Conservation (phyloP, 2,329 filamentous ascomycete species). For the Colletotrichum navitas region DNA sequence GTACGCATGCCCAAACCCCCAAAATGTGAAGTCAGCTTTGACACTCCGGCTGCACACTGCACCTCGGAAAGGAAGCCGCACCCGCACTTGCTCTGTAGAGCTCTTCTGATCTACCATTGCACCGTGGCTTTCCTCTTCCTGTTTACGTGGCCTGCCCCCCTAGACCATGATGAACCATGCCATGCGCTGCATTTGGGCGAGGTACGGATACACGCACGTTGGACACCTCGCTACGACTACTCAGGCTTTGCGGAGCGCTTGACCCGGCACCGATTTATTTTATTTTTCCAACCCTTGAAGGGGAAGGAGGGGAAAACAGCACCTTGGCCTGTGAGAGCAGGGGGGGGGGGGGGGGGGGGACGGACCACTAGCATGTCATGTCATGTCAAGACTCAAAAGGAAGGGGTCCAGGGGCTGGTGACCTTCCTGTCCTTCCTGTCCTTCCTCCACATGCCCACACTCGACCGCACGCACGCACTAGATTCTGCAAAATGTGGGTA, state of each 20-base stretch:
- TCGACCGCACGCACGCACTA: conserved; percentile 14
- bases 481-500: conserved; percentile 31
- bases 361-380: conserved; percentile 2
- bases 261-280: conserved; percentile 39
- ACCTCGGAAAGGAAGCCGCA: conserved; percentile 37
- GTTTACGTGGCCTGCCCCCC: background rate
- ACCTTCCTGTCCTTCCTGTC: conserved; percentile 29
- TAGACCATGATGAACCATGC: background rate
- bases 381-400: background rate
- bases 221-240: background rate
- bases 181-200: conserved; percentile 8
- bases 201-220: background rate
- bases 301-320: conserved; percentile 34
- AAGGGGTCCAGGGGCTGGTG: conserved; percentile 20
- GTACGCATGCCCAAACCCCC: conserved; percentile 1
- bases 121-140: background rate
- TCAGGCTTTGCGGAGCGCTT: conserved; percentile 37
- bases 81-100: conserved; percentile 8
- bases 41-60: background rate
- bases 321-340: conserved; percentile 6
- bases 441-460: conserved; percentile 26
- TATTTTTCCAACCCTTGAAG: conserved; percentile 12
- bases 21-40: conserved; percentile 2
- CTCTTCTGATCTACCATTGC: conserved; percentile 14
- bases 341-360: background rate